Evolutionary conservation across 2,329 filamentous ascomycete species (phyloP), one percentile per base, ranked within the genome.

Genomic region (Cercospora sojina): DNA sequence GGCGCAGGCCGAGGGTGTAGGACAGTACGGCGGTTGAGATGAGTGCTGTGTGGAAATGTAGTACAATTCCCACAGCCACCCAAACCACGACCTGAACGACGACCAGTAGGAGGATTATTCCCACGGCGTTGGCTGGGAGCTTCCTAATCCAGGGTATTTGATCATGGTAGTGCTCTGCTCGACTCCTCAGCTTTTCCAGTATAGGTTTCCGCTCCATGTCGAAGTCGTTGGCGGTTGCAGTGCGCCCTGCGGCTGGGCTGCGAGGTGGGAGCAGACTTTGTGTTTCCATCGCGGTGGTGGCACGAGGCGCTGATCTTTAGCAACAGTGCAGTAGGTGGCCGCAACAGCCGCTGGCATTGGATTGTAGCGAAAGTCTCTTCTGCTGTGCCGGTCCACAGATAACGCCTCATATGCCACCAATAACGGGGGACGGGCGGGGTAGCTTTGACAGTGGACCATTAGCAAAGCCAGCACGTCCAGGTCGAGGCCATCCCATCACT

Each of bases 1-100:
- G 94, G 49, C 94, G 90, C 12, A 98, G 85, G 2, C 94, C 94
- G 10, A 98, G 86, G 0, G 92, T 92, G 78, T 96, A 98, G 27
- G 93, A 89, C 0, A 98, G 86, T 1, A 93, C 88, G 1, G 93
- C 92, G 2, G 93, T 90, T 1, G 91, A 91, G 59, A 93, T 87
- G 69, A 97, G 85, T 0, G 84, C 81, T 55, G 73, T 69, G 69
- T 80, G 76, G 63, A 77, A 80, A 70, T 76, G 74, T 64, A 88
- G 73, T 3, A 89, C 83, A 68, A 88, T 82, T 9, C 82, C 86
- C 9, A 84, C 83, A 23, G 82, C 84, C 58, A 83, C 80, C 87
- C 87, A 89, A 8, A 86, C 84, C 2, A 86, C 61, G 3, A 84
- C 72, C 74, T 89, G 89, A 60, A 87, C 75, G 3, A 82, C 58